Evolutionary conservation across 306 rosid genomes (phyloP), one percentile per base, ranked within the genome.

Genomic region (Sphenostylis stenocarpa): DNA sequence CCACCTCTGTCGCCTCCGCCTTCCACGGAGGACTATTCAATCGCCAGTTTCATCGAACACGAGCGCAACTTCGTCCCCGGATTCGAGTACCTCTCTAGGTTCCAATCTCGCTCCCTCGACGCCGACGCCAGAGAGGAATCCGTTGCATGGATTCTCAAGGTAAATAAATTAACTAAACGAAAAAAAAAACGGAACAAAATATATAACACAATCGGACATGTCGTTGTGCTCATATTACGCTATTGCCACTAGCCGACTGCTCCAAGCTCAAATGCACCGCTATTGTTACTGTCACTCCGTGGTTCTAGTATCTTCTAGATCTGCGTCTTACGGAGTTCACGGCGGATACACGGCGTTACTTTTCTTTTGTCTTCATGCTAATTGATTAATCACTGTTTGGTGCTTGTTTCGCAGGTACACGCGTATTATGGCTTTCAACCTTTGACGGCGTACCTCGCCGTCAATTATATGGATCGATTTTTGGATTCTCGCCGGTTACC

Each of bases 141-240:
- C 13, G 88, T 93, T 85, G 91, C 92, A 84, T 93, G 97, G 97
- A 90, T 90, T 89, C 94, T 93, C 76, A 93, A 90, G 97, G 97
- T 81, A 61, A 66, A 19, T 4, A 26, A 64, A 19, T 31, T 7
- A 61, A 31, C 1, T n/a, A n/a, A n/a, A n/a, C n/a, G n/a, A 29
- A 26, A 58, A 16, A 1, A 60, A 60, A 60, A 2, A 2, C 0
- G n/a, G n/a, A n/a, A n/a, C n/a, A n/a, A n/a, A n/a, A n/a, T n/a
- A n/a, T n/a, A n/a, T n/a, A n/a, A 41, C 8, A 41, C 5, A 41
- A 41, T 65, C 14, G 63, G 80, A 43, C 82, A 49, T 52, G 14
- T 10, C 11, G 31, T 58, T 57, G 26, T 14, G 0, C 16, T 13
- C 24, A 47, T 72, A 55, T 82, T 84, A 85, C 87, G 26, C 24